A percentile compares a stretch with the other conserved stretches of the same genome.
Evolutionary conservation across 2,329 filamentous ascomycete genomes (phyloP).

Genomic region (Fusarium subglutinans): DNA sequence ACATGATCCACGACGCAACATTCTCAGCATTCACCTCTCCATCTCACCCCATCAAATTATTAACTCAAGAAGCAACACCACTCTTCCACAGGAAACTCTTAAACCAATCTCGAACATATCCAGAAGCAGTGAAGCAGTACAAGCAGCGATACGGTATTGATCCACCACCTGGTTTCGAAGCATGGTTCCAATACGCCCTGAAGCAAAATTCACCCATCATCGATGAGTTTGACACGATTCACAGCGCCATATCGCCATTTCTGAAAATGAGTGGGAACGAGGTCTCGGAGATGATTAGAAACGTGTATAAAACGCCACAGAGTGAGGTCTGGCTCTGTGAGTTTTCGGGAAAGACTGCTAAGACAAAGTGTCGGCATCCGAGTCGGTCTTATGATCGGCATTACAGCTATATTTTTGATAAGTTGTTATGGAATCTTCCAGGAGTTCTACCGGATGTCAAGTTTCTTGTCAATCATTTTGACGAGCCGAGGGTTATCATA

Average conservation of each 20-base stretch:
- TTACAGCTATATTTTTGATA: slow-evolving; percentile 46
- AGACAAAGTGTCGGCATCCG: slow-evolving; percentile 48
- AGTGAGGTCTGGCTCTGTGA: slow-evolving; percentile 52
- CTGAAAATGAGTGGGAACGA: slow-evolving; percentile 50
- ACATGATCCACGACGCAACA: slow-evolving; percentile 33
- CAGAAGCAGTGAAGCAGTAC: slow-evolving; percentile 53
- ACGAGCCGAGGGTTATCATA: slow-evolving; percentile 57
- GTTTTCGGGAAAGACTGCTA: slow-evolving; percentile 37
- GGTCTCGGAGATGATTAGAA: slow-evolving; percentile 42
- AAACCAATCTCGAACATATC: slow-evolving; percentile 51
- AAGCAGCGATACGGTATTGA: slow-evolving; percentile 52
- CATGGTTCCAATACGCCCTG: slow-evolving; percentile 56
- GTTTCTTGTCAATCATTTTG: slow-evolving; percentile 58
- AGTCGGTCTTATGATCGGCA: slow-evolving; percentile 48
- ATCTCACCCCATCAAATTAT: slow-evolving; percentile 49
- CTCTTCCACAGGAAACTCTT: slow-evolving; percentile 46
- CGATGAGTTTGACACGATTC: slow-evolving; percentile 59
- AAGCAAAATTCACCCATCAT: slow-evolving; percentile 55
- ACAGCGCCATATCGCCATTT: slow-evolving; percentile 53
- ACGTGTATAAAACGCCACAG: slow-evolving; percentile 32
- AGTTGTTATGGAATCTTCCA: slow-evolving; percentile 38
- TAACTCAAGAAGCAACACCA: slow-evolving; percentile 42
- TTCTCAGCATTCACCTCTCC: slow-evolving; percentile 5
- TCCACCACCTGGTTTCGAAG: slow-evolving; percentile 58
- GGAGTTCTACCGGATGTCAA: slow-evolving; percentile 49